Percentiles rank a stretch among this genome's conserved stretches.
Conservation (phyloP, 192 early-diverging fungal genomes). For the Diversispora epigaea region DNA sequence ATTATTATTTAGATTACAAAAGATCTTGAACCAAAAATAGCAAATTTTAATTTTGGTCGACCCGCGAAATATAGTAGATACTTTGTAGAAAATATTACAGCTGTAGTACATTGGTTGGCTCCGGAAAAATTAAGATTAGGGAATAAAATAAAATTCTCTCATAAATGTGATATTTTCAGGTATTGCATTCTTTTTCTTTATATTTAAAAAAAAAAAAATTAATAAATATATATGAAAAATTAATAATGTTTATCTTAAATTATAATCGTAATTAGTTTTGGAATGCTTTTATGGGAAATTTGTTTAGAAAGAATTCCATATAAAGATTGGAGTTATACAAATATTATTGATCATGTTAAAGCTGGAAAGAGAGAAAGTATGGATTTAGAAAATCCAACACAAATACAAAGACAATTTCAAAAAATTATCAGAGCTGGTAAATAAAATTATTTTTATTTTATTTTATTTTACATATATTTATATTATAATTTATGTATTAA, state of each 20-base stretch:
- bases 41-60: constrained; percentile 23
- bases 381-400: not conserved
- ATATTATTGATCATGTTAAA: constrained; percentile 11
- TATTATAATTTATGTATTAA: not conserved
- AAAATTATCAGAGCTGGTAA: constrained; percentile 13
- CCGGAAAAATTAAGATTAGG: constrained; percentile 18
- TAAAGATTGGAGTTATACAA: constrained; percentile 17
- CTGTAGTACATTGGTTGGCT: constrained; percentile 11
- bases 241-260: not conserved
- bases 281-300: constrained; percentile 26
- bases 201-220: not conserved
- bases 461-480: not conserved
- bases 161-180: constrained; percentile 30
- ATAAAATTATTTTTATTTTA: not conserved
- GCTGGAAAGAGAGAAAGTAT: constrained; percentile 13
- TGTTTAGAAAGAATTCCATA: constrained; percentile 14
- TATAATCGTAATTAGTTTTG: not conserved
- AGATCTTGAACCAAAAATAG: constrained; percentile 15
- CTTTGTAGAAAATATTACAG: constrained; percentile 17
- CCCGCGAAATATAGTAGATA: constrained; percentile 7
- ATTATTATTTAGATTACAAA: not conserved
- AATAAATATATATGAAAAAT: not conserved
- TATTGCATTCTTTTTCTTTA: not conserved
- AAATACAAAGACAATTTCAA: not conserved
- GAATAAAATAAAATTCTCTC: not conserved